These are phyloP conservation scores for Hansenula lynferdii DNA, from an alignment of 1,139 yeast genomes.

Conservation along the genomic window DNA sequence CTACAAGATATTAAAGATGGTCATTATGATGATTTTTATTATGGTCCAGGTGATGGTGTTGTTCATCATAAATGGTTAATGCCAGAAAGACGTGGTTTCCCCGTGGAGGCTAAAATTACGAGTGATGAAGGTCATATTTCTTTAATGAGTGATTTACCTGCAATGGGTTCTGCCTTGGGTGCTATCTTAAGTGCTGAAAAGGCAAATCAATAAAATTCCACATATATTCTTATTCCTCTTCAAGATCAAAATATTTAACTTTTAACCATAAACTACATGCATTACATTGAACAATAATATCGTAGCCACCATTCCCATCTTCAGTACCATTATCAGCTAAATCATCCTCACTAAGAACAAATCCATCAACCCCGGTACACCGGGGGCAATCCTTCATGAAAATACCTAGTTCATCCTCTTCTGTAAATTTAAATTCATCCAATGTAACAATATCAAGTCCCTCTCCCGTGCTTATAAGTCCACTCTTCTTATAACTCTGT, in stretches of 20 bases:
- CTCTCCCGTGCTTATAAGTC: conserved; percentile 50
- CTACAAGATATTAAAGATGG: conserved; percentile 65
- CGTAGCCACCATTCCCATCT: conserved; percentile 54
- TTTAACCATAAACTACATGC: conserved; percentile 84
- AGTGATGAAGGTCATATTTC: conserved; percentile 75
- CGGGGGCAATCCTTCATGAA: conserved; percentile 68
- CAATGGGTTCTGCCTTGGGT: conserved; percentile 64
- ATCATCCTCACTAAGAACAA: conserved; percentile 54
- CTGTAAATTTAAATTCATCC: conserved; percentile 46
- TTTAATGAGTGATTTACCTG: conserved; percentile 65
- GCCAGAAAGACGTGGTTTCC: conserved; percentile 71
- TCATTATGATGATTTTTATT: conserved; percentile 67
- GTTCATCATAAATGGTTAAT: conserved; percentile 77
- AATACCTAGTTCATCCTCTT: conserved; percentile 24
- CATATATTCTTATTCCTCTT: conserved; percentile 18
- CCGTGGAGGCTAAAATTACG: conserved; percentile 62
- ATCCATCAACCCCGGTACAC: conserved; percentile 54
- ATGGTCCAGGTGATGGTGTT: conserved; percentile 94
- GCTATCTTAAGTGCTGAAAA: conserved; percentile 55
- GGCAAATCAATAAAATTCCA: conserved; percentile 6
- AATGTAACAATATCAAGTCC: conserved; percentile 65
- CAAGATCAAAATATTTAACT: conserved; percentile 55
- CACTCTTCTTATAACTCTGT: conserved; percentile 37
- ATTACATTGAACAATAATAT: conserved; percentile 69
- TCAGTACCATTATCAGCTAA: conserved; percentile 44